Percentiles rank a stretch among this genome's conserved stretches.
Evolutionary conservation across 1,139 yeast species (phyloP).

Genomic region (Candida neerlandica): DNA sequence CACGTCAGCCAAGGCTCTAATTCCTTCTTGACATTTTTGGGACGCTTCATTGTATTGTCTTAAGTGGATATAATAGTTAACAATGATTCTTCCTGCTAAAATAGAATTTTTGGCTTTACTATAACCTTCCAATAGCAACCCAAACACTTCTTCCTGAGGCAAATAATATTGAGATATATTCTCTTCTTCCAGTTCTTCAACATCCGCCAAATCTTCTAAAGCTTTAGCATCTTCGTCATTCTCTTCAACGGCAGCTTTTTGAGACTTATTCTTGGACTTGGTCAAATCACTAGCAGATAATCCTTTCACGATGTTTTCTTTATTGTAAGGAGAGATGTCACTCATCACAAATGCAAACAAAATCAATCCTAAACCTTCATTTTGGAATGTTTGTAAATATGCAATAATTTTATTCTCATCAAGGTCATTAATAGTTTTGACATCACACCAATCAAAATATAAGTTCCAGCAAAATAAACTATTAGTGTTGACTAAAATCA

Average conservation of each 20-base stretch:
- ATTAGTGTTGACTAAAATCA: slow-evolving; percentile 67
- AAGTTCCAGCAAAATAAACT: slow-evolving; percentile 73
- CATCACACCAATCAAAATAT: slow-evolving; percentile 78
- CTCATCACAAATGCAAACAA: slow-evolving; percentile 63
- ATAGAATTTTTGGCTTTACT: slow-evolving; percentile 50
- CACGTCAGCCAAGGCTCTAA: slow-evolving; percentile 53
- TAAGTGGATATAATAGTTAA: slow-evolving; percentile 59
- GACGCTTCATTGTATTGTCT: slow-evolving; percentile 69
- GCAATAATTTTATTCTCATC: slow-evolving; percentile 49
- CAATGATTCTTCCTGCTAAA: slow-evolving; percentile 65
- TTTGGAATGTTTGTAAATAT: slow-evolving; percentile 60
- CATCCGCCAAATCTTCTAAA: slow-evolving; percentile 23
- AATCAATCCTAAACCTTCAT: slow-evolving; percentile 64
- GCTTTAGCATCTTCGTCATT: slow-evolving; percentile 22
- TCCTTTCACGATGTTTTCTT: slow-evolving; percentile 23
- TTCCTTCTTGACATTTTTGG: slow-evolving; percentile 62
- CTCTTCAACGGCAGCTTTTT: slow-evolving; percentile 19
- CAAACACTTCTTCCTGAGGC: slow-evolving; percentile 56
- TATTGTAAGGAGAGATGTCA: slow-evolving; percentile 64
- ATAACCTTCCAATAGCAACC: slow-evolving; percentile 57
- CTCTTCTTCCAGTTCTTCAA: slow-evolving; percentile 21
- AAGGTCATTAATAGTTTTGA: slow-evolving; percentile 47
- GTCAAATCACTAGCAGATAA: slow-evolving; percentile 8
- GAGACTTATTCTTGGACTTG: slow-evolving; percentile 7
- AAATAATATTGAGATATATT: slow-evolving; percentile 20